Conservation (phyloP, 495 filamentous ascomycete genomes). For the Trichoderma virens region DNA sequence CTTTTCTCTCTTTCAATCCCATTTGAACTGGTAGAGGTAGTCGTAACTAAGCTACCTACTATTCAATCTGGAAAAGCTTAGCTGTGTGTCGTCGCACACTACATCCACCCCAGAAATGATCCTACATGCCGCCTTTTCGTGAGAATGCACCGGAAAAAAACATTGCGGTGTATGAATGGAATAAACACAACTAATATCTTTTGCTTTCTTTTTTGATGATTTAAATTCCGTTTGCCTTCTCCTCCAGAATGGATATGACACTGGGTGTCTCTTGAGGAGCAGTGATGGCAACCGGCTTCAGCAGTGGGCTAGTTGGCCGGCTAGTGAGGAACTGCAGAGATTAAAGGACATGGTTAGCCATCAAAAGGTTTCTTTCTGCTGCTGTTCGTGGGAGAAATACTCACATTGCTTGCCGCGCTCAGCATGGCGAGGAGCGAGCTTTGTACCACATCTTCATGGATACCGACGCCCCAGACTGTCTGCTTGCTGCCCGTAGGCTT, state of each 20-base stretch:
- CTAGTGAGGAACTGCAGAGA: slow-evolving; percentile 48
- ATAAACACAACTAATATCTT: background rate
- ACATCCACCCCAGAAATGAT: too few relatives aligned
- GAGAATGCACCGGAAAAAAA: too few relatives aligned
- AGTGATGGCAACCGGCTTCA: slow-evolving; percentile 18
- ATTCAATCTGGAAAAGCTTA: too few relatives aligned
- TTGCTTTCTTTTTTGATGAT: background rate
- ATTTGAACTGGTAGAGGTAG: too few relatives aligned
- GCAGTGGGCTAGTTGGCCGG: slow-evolving; percentile 46
- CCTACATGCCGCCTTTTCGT: too few relatives aligned
- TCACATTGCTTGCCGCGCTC: slow-evolving; percentile 80
- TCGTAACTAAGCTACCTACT: too few relatives aligned
- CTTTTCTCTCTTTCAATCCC: too few relatives aligned
- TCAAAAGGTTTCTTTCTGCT: background rate
- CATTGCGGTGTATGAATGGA: too few relatives aligned
- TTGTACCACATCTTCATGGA: slow-evolving; percentile 92
- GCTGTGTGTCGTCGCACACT: too few relatives aligned
- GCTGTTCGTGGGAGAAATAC: slow-evolving; percentile 22
- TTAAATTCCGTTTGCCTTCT: slow-evolving; percentile 37
- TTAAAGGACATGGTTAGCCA: background rate
- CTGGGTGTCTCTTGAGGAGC: slow-evolving; percentile 24
- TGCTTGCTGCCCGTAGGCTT: slow-evolving; percentile 58
- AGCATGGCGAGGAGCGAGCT: slow-evolving; percentile 84
- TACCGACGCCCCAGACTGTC: slow-evolving; percentile 90
- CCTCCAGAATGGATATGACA: slow-evolving; percentile 35